These are phyloP conservation scores for Chlamydomonas eustigma DNA, from an alignment of 139 green algal genomes.

Conservation along the genomic window DNA sequence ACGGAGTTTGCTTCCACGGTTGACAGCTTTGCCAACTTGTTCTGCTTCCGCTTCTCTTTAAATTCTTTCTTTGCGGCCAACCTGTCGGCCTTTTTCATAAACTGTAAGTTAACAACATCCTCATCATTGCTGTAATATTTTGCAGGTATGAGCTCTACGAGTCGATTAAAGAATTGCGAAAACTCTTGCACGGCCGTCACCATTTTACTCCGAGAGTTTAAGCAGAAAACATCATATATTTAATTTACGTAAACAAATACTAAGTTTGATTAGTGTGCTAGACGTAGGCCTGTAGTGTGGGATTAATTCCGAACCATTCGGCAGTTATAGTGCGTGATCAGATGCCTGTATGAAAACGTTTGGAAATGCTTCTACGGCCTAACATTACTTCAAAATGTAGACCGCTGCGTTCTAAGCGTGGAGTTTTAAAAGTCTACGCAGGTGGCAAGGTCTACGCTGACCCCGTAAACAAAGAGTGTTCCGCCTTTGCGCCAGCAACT, in stretches of 20 bases:
- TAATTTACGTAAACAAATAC: no score
- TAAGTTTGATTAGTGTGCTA: no score
- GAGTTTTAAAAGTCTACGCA: not conserved
- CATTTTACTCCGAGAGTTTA: not conserved
- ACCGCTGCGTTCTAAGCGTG: no score
- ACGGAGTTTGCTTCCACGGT: slow-evolving; percentile 26
- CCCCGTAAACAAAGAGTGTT: slow-evolving; percentile 38
- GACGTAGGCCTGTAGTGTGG: no score
- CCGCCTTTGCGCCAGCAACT: slow-evolving; percentile 90
- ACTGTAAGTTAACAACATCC: slow-evolving; percentile 30
- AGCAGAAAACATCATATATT: no score
- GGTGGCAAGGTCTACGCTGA: slow-evolving; percentile 49
- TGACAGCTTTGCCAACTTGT: slow-evolving; percentile 61
- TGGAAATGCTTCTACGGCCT: no score
- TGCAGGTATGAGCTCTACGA: slow-evolving; percentile 67
- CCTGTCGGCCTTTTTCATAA: slow-evolving; percentile 52
- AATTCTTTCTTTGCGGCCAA: slow-evolving; percentile 47
- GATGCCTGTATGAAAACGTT: no score
- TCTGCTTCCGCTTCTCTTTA: slow-evolving; percentile 55
- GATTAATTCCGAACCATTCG: no score
- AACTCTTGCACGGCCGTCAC: not conserved
- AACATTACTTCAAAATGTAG: no score
- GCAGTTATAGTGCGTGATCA: no score
- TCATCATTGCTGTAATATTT: slow-evolving; percentile 50
- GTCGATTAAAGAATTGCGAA: slow-evolving; percentile 60